These are phyloP conservation scores for Phytopythium kandeliae DNA, from an alignment of 352 stramenopile species.

Conservation along the genomic window DNA sequence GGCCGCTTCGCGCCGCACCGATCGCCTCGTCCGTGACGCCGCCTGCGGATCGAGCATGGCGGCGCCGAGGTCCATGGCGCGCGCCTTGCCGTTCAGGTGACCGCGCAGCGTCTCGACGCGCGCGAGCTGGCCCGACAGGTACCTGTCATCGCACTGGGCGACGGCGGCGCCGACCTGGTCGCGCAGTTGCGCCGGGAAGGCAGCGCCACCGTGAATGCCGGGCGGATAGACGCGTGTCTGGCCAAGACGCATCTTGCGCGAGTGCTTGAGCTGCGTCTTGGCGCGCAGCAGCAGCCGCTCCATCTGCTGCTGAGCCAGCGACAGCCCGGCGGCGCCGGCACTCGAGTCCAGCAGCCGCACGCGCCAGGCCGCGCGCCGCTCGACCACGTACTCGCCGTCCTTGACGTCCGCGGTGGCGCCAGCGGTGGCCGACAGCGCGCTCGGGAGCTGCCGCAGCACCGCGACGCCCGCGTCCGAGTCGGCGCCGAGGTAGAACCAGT, in stretches of 20 bases:
- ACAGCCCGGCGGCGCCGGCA: conserved; percentile 53
- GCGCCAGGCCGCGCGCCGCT: conserved; percentile 60
- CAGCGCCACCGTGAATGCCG: conserved; percentile 35
- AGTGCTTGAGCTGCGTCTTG: conserved; percentile 75
- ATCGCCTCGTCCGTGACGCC: not conserved
- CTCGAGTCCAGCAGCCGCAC: conserved; percentile 67
- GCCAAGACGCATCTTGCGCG: conserved; percentile 57
- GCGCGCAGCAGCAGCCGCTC: conserved; percentile 61
- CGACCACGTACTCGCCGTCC: conserved; percentile 61
- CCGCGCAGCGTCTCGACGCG: conserved; percentile 8
- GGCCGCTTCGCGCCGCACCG: not conserved
- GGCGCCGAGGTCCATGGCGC: conserved; percentile 27
- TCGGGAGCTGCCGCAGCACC: conserved; percentile 56
- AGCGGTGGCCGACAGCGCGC: conserved; percentile 4
- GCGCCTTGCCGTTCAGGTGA: conserved; percentile 39
- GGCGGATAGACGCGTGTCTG: conserved; percentile 39
- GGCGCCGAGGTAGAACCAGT: conserved; percentile 79
- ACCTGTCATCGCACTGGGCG: conserved; percentile 33
- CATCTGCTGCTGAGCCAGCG: conserved; percentile 77
- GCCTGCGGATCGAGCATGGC: not conserved
- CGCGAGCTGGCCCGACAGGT: conserved; percentile 15
- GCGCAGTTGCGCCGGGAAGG: conserved; percentile 50
- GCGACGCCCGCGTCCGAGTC: conserved; percentile 58
- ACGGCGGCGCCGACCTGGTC: conserved; percentile 40
- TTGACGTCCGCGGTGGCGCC: conserved; percentile 27